Base-by-base conservation (phyloP, 176 grass and related monocot species). In the Aegilops tauschii region DNA sequence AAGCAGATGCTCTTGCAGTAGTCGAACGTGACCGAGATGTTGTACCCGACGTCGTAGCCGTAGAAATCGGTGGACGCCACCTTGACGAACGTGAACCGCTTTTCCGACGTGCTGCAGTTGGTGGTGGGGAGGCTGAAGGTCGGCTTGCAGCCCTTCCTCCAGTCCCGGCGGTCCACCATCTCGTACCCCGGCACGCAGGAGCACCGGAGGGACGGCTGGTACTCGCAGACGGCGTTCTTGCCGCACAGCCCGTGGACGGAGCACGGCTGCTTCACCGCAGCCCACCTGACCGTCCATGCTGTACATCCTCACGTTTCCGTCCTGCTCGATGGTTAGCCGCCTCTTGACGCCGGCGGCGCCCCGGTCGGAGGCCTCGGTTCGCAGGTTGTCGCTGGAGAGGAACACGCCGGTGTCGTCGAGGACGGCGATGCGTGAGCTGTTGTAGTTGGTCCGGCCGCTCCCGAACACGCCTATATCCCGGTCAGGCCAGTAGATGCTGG, bases 221-320 rank as follows among this genome's bases (percentile, higher is more conserved):
- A 54, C 5, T 54, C 50, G 16, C 50, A 54, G 5, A 54, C 0
- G 16, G 50, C 5, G 50, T 54, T 54, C 50, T 54, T 54, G 50
- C 50, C 50, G 5, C 50, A 54, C 16, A 54, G 72, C 29, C 84
- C 89, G 29, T 89, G 92, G 8, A 84, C 83, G 54, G 39, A 65
- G 73, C 86, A 86, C 3, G 36, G 66, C 73, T 84, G 30, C 23
- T 20, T 29, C 9, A 87, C 40, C 5, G 80, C 83, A 11, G 76
- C 65, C 89, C 89, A 94, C 0, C 87, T 79, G 50, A 85, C 52
- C 3, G 4, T 29, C 92, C 89, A 94, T 5, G 61, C 92, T 91
- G 79, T 94, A 89, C 20, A 94, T 83, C n/a, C 86, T 73, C 42
- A 91, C 73, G 83, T 76, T 89, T 16, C 92, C 92, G 32, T 91